These are phyloP conservation scores for Candida taoyuanica DNA, from an alignment of 805 yeast species.

Conservation along the genomic window DNA sequence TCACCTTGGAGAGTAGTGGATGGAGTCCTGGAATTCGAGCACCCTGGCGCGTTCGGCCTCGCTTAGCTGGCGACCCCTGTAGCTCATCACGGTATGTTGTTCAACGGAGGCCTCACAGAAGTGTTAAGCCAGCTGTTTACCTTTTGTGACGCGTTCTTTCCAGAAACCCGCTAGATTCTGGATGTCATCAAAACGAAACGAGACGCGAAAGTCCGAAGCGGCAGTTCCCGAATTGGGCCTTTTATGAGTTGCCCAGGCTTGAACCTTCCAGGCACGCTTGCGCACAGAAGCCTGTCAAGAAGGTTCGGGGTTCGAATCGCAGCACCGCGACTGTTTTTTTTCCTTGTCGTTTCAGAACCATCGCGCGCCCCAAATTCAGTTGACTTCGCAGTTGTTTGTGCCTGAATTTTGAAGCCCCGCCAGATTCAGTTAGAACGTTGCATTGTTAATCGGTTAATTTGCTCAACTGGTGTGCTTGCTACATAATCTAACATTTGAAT, in stretches of 20 bases:
- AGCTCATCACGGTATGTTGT: conserved; percentile 31
- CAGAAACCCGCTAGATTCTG: too few species aligned
- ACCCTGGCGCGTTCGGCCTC: conserved; percentile 83
- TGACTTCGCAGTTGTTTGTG: too few species aligned
- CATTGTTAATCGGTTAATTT: too few species aligned
- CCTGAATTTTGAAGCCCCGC: too few species aligned
- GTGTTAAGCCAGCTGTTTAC: background rate
- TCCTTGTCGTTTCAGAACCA: conserved; percentile 7
- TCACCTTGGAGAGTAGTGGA: conserved; percentile 82
- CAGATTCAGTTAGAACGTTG: too few species aligned
- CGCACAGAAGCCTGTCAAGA: conserved; percentile 3
- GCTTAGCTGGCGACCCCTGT: conserved; percentile 65
- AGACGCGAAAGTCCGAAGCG: background rate
- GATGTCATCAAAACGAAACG: too few species aligned
- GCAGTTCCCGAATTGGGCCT: background rate
- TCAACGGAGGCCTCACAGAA: too few species aligned
- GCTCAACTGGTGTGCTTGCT: too few species aligned
- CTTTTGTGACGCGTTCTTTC: too few species aligned
- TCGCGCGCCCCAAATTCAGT: background rate
- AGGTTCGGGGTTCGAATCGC: conserved; percentile 2
- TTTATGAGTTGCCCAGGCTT: background rate
- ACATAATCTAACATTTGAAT: too few species aligned
- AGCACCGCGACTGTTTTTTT: background rate
- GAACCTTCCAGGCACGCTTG: background rate
- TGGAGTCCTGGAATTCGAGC: conserved; percentile 86